A percentile compares a stretch with the other conserved stretches of the same genome.
Conservation (phyloP, 2,329 filamentous ascomycete species). For the Sporothrix variecibatus region DNA sequence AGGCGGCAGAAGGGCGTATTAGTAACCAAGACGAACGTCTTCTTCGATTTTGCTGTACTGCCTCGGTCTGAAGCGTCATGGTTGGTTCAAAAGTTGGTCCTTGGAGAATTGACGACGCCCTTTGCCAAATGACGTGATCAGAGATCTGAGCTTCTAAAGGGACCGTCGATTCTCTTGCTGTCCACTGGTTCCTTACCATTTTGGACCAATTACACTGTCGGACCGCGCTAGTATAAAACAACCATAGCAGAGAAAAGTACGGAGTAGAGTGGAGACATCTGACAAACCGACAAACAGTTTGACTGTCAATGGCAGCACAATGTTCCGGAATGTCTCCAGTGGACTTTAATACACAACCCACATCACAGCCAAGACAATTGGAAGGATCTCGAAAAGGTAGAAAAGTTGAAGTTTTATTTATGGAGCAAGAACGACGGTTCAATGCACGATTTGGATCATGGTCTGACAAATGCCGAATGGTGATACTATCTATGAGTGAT, state of each 20-base stretch:
- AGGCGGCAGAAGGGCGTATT: background rate
- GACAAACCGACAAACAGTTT: background rate
- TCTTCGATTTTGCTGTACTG: background rate
- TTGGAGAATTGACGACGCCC: background rate
- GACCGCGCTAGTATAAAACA: background rate
- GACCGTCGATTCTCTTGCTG: background rate
- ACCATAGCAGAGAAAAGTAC: background rate
- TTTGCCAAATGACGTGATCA: constrained; percentile 19
- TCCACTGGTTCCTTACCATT: constrained; percentile 10
- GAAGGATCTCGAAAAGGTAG: background rate
- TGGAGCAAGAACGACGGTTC: background rate
- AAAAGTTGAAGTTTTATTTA: background rate
- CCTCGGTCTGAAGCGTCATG: background rate
- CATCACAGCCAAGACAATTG: background rate
- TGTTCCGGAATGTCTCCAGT: background rate
- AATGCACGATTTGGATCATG: background rate
- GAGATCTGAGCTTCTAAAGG: background rate
- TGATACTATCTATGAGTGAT: background rate
- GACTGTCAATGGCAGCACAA: background rate
- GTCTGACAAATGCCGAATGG: background rate
- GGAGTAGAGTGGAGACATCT: background rate
- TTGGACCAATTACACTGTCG: background rate
- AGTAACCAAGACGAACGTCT: background rate
- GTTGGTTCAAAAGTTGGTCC: background rate
- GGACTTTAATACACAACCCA: background rate